Evolutionary conservation across 2,329 filamentous ascomycete genomes (phyloP).

Genomic region (Claviceps arundinis): DNA sequence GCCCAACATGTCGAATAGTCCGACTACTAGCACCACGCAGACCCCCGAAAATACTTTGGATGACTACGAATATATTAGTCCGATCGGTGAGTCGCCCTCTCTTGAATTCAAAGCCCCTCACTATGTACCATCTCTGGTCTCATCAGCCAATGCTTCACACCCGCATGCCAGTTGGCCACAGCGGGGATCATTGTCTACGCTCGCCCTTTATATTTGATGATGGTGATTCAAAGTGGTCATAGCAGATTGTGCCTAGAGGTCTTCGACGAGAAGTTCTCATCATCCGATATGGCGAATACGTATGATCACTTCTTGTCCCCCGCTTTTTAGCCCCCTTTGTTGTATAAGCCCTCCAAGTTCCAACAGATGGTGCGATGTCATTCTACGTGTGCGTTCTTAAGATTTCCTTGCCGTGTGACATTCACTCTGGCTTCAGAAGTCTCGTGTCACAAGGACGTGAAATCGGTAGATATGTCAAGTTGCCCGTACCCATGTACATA

Average conservation of each 20-base stretch:
- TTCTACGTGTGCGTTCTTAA: background rate
- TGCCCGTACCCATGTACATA: background rate
- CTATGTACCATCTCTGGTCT: conserved; percentile 15
- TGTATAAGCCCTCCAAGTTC: background rate
- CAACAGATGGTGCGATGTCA: background rate
- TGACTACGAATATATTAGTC: conserved; percentile 32
- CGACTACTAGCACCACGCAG: conserved; percentile 20
- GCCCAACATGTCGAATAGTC: conserved; percentile 24
- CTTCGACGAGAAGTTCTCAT: background rate
- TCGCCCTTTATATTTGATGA: background rate
- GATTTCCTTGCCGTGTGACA: background rate
- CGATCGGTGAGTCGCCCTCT: conserved; percentile 37
- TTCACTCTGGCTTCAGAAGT: background rate
- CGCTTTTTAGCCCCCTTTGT: background rate
- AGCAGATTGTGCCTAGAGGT: background rate
- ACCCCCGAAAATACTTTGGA: conserved; percentile 33
- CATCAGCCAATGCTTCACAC: conserved; percentile 24
- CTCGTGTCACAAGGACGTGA: background rate
- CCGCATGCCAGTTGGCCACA: conserved; percentile 22
- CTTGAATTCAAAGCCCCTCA: background rate
- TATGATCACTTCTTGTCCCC: background rate
- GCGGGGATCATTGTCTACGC: background rate
- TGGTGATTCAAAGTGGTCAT: background rate
- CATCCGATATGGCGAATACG: background rate
- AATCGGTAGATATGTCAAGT: background rate